A percentile compares a stretch with the other conserved stretches of the same genome.
Conservation (phyloP, 345 rosid genomes). For the Salix arbutifolia region DNA sequence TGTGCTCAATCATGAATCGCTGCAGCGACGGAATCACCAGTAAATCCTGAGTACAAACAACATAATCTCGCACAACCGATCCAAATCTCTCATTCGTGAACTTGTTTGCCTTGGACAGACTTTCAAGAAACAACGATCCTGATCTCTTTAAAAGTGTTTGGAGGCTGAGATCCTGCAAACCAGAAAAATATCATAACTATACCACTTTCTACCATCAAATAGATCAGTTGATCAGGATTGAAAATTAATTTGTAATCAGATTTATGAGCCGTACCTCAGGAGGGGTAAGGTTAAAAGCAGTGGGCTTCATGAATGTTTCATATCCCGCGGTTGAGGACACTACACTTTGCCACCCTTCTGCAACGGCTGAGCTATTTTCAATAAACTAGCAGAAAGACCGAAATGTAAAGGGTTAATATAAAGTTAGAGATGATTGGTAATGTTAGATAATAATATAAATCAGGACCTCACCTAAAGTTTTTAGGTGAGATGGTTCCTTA, state of each 20-base stretch:
- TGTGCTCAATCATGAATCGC: conserved; percentile 31
- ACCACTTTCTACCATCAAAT: not conserved
- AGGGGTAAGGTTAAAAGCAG: conserved; percentile 21
- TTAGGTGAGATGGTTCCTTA: no score
- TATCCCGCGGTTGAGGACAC: conserved; percentile 14
- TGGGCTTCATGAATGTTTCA: conserved; percentile 11
- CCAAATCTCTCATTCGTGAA: conserved; percentile 24
- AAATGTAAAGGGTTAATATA: not conserved
- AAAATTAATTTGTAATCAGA: not conserved
- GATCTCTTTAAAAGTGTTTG: not conserved
- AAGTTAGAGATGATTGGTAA: not conserved
- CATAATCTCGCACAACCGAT: conserved; percentile 14
- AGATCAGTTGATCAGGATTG: not conserved
- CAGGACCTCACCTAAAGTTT: no score
- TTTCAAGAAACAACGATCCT: conserved; percentile 4
- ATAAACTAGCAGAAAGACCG: not conserved
- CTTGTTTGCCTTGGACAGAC: conserved; percentile 1
- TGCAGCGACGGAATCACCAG: conserved; percentile 10
- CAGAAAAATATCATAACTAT: not conserved
- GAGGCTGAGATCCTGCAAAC: not conserved
- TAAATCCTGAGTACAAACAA: conserved; percentile 23
- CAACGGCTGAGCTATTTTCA: not conserved
- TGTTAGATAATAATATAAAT: no score
- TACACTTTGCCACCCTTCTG: conserved; percentile 13
- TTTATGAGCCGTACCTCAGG: conserved; percentile 16